phyloP scores from a whole-genome alignment of 2,329 filamentous ascomycete genomes.

The Colletotrichum sp. region DNA sequence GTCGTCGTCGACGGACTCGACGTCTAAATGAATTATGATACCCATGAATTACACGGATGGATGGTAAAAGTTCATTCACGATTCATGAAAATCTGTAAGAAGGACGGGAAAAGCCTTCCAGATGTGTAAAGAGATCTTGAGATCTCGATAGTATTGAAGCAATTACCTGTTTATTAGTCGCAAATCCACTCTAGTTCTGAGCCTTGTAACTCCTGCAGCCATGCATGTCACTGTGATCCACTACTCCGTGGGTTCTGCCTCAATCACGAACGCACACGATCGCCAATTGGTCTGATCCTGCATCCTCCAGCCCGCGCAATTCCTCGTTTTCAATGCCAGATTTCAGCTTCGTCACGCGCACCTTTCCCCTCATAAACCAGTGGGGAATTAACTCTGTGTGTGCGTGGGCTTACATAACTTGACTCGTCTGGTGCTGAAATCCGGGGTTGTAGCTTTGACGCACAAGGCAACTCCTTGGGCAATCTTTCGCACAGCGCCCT shows the following conservation, averaged over 20 bases:
- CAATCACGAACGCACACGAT: not conserved
- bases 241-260: not conserved
- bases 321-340: not conserved
- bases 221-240: not conserved
- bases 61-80: constrained; percentile 16
- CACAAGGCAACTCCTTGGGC: constrained; percentile 7
- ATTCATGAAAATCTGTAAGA: constrained; percentile 21
- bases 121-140: constrained; percentile 13
- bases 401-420: constrained; percentile 9
- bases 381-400: constrained; percentile 6
- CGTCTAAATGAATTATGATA: constrained; percentile 57
- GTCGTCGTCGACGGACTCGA: constrained; percentile 84
- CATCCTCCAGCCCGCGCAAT: not conserved
- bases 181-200: not conserved
- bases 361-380: constrained; percentile 1
- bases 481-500: not conserved
- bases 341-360: not conserved
- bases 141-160: constrained; percentile 5
- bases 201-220: not conserved
- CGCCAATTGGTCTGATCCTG: not conserved
- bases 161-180: constrained; percentile 16
- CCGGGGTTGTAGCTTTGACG: constrained; percentile 13
- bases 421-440: constrained; percentile 3
- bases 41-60: constrained; percentile 16
- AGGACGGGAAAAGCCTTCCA: constrained; percentile 23